phyloP scores from a whole-genome alignment of 2,329 filamentous ascomycete genomes.

The Aspergillus brasiliensis region DNA sequence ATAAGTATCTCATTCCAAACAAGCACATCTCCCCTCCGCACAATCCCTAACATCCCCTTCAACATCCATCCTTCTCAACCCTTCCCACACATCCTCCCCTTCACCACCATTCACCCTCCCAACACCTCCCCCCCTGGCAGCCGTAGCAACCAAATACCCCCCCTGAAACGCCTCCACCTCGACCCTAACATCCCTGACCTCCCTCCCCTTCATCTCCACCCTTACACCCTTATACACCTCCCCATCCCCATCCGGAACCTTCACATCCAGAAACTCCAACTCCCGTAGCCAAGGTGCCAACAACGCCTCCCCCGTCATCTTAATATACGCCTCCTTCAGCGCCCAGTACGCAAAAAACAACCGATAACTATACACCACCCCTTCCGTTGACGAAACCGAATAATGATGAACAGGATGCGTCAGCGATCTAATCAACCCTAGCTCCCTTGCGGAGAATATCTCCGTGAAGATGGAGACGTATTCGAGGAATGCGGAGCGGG shows the following conservation, averaged over 20 bases:
- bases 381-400: background rate
- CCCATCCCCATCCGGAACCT: slow-evolving; percentile 50
- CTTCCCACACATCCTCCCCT: slow-evolving; percentile 37
- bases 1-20: slow-evolving; percentile 21
- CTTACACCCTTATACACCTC: slow-evolving; percentile 45
- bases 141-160: slow-evolving; percentile 61
- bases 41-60: slow-evolving; percentile 49
- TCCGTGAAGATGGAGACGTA: slow-evolving; percentile 64
- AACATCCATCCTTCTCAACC: slow-evolving; percentile 49
- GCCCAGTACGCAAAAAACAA: slow-evolving; percentile 67
- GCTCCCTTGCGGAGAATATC: slow-evolving; percentile 60
- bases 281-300: slow-evolving; percentile 63
- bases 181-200: slow-evolving; percentile 56
- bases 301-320: slow-evolving; percentile 66
- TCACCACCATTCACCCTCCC: slow-evolving; percentile 18
- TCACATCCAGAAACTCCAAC: slow-evolving; percentile 62
- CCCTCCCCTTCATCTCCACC: slow-evolving; percentile 51
- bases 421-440: slow-evolving; percentile 57
- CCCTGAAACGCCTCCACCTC: slow-evolving; percentile 62
- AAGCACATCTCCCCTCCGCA: slow-evolving; percentile 42
- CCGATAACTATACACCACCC: slow-evolving; percentile 58
- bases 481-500: slow-evolving; percentile 53
- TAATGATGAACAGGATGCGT: background rate
- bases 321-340: slow-evolving; percentile 68
- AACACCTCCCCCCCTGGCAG: slow-evolving; percentile 45